Percentiles rank a stretch among this genome's conserved stretches.
Conservation (phyloP, 805 yeast species). For the Groenewaldozyma salmanticensis region DNA sequence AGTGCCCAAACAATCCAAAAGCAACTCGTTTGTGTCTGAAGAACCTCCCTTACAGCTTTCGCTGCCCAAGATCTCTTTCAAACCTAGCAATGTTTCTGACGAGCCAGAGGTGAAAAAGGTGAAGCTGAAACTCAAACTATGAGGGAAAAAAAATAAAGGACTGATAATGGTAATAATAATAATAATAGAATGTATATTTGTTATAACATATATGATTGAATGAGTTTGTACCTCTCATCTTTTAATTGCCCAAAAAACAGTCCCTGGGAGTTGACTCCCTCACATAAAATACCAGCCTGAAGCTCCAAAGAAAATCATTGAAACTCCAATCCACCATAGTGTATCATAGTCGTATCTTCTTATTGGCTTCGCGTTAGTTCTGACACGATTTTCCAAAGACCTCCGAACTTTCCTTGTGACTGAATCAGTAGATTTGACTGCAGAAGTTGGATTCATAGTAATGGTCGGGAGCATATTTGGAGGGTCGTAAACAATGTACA, state of each 20-base stretch:
- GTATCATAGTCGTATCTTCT: constrained; percentile 16
- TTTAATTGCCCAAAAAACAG: too few species aligned
- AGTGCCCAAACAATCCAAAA: neutral
- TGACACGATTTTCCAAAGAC: constrained; percentile 67
- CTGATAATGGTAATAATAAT: neutral
- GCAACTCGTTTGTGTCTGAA: neutral
- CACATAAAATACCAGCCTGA: constrained; percentile 27
- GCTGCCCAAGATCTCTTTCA: too few species aligned
- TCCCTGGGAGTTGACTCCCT: too few species aligned
- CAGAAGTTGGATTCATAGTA: constrained; percentile 74
- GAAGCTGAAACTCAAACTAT: neutral
- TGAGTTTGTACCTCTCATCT: too few species aligned
- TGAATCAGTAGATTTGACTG: constrained; percentile 10
- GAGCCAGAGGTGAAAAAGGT: neutral
- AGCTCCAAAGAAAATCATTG: constrained; percentile 29
- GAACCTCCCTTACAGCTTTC: too few species aligned
- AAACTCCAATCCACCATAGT: constrained; percentile 33
- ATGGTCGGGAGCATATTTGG: constrained; percentile 93
- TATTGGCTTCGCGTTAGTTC: constrained; percentile 50
- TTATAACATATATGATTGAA: too few species aligned
- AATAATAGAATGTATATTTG: too few species aligned
- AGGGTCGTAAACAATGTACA: constrained; percentile 86
- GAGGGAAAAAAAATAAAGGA: neutral
- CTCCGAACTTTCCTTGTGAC: constrained; percentile 41
- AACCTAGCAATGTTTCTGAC: neutral